These are phyloP conservation scores for Chrysoporthe cubensis DNA, from an alignment of 2,329 filamentous ascomycete genomes.

Conservation along the genomic window DNA sequence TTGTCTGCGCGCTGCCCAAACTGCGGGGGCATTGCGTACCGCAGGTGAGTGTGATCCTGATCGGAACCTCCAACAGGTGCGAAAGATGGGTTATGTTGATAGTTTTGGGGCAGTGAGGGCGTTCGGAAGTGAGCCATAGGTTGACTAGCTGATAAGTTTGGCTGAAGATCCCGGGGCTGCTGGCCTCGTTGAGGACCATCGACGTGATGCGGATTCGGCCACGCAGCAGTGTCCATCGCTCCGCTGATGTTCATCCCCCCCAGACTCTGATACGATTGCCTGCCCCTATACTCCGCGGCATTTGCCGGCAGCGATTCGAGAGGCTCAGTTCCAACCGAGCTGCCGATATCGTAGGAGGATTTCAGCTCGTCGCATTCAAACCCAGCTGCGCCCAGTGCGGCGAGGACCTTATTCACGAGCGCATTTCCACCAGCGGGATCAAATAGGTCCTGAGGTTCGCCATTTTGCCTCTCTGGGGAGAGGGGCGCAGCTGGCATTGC, in stretches of 20 bases:
- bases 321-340: constrained; percentile 1
- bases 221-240: neutral
- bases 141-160: neutral
- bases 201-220: neutral
- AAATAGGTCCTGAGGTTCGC: constrained; percentile 6
- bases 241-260: neutral
- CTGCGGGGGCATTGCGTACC: neutral
- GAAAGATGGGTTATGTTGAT: neutral
- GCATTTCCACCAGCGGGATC: neutral
- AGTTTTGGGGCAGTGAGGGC: neutral
- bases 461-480: constrained; percentile 6
- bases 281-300: neutral
- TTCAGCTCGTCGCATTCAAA: neutral
- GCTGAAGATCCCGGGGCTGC: neutral
- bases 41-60: constrained; percentile 2
- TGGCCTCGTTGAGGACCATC: neutral
- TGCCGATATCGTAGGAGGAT: neutral
- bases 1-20: neutral
- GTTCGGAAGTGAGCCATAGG: neutral
- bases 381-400: neutral
- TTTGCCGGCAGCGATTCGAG: neutral
- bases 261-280: neutral
- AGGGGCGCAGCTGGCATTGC: constrained; percentile 10
- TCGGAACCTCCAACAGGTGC: neutral
- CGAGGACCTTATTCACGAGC: neutral